Conservation (phyloP, 805 yeast genomes). For the Nakazawaea ambrosiae region DNA sequence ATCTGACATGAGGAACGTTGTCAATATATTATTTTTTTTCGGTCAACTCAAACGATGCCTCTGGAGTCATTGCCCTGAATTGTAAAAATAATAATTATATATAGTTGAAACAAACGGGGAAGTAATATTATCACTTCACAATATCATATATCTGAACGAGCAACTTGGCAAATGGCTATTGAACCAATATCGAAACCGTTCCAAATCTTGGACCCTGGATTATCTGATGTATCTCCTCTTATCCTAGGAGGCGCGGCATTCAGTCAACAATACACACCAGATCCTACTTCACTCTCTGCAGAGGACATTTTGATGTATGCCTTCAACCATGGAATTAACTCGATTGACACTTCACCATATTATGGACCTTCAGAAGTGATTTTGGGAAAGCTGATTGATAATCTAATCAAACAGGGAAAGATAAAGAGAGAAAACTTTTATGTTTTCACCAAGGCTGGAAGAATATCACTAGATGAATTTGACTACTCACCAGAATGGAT, state of each 20-base stretch:
- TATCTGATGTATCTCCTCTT: constrained; percentile 43
- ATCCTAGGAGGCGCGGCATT: constrained; percentile 87
- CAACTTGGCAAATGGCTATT: too few relatives aligned
- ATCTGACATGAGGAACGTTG: too few relatives aligned
- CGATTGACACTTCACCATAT: constrained; percentile 89
- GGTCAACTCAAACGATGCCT: too few relatives aligned
- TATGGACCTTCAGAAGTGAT: constrained; percentile 83
- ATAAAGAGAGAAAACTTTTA: constrained; percentile 56
- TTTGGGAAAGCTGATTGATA: constrained; percentile 60
- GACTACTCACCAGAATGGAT: constrained; percentile 65
- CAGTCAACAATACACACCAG: constrained; percentile 69
- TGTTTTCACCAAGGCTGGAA: constrained; percentile 83
- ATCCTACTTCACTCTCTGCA: constrained; percentile 57
- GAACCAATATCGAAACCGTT: constrained; percentile 3
- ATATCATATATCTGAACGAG: too few relatives aligned
- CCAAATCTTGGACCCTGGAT: constrained; percentile 12
- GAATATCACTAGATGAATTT: constrained; percentile 60
- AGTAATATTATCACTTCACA: too few relatives aligned
- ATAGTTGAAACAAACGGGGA: too few relatives aligned
- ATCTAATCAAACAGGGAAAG: constrained; percentile 25
- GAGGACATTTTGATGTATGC: constrained; percentile 52
- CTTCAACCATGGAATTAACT: constrained; percentile 60
- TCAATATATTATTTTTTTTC: too few relatives aligned
- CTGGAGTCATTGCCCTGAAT: too few relatives aligned
- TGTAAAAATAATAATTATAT: too few relatives aligned